Conservation (phyloP, 495 filamentous ascomycete genomes). For the Aspergillus leporis region DNA sequence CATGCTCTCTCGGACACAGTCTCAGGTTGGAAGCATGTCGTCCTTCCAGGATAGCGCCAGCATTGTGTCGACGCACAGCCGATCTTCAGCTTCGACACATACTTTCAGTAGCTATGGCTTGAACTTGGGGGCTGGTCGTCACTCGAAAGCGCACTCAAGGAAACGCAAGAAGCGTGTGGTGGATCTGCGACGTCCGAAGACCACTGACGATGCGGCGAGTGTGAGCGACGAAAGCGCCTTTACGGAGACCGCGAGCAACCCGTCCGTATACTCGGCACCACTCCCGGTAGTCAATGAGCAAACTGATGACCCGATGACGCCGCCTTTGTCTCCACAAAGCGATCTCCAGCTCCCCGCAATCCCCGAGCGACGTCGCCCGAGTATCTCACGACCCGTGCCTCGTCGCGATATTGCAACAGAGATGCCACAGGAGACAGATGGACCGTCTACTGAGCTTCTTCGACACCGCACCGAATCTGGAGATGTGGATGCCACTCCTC, state of each 20-base stretch:
- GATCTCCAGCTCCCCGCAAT: slow-evolving; percentile 38
- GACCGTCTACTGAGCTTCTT: slow-evolving; percentile 34
- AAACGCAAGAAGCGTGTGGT: slow-evolving; percentile 94
- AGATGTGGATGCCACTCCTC: slow-evolving; percentile 43
- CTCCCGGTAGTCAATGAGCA: slow-evolving; percentile 42
- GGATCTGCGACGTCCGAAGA: slow-evolving; percentile 71
- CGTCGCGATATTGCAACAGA: slow-evolving; percentile 24
- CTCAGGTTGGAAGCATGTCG: slow-evolving; percentile 56
- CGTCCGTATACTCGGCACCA: slow-evolving; percentile 46
- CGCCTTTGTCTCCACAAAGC: slow-evolving; percentile 38
- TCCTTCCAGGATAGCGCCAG: slow-evolving; percentile 54
- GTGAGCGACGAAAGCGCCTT: slow-evolving; percentile 51
- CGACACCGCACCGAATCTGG: slow-evolving; percentile 20
- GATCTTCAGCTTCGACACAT: slow-evolving; percentile 34
- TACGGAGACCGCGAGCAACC: slow-evolving; percentile 40
- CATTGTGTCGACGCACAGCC: slow-evolving; percentile 39
- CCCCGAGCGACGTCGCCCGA: slow-evolving; percentile 41
- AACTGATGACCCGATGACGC: slow-evolving; percentile 48
- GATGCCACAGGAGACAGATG: slow-evolving; percentile 20
- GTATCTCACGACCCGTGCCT: slow-evolving; percentile 29
- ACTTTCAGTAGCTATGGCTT: slow-evolving; percentile 56
- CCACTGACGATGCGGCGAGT: slow-evolving; percentile 56
- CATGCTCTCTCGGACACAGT: slow-evolving; percentile 58
- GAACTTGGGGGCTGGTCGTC: slow-evolving; percentile 61
- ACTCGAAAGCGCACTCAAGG: slow-evolving; percentile 64